Evolutionary conservation across 108 stramenopile genomes (phyloP).

Genomic region (Skeletonema costatum): DNA sequence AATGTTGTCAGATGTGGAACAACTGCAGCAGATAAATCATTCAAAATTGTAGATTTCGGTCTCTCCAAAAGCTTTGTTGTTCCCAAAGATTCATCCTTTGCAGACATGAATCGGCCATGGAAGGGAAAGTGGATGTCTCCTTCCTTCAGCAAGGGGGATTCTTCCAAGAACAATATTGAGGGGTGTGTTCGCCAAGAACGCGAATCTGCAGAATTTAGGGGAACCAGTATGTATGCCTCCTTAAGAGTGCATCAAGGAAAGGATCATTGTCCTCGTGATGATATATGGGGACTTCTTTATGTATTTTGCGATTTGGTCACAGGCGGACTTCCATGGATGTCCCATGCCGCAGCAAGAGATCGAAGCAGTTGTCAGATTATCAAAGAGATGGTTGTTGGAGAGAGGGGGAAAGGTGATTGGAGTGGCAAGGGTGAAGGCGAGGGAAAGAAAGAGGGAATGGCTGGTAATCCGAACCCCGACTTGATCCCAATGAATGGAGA

Average conservation of each 20-base stretch:
- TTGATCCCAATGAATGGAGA: conserved; percentile 37
- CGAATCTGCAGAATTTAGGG: conserved; percentile 77
- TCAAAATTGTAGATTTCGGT: conserved; percentile 85
- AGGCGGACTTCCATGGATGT: conserved; percentile 90
- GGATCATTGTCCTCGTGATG: conserved; percentile 82
- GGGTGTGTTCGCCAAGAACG: conserved; percentile 72
- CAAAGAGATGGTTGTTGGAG: conserved; percentile 78
- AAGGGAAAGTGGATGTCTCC: conserved; percentile 62
- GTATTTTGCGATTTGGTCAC: conserved; percentile 89
- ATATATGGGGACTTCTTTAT: conserved; percentile 86
- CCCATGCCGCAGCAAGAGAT: conserved; percentile 74
- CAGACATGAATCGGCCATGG: conserved; percentile 66
- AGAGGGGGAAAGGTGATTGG: conserved; percentile 38
- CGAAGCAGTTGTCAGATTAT: conserved; percentile 67
- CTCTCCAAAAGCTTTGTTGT: conserved; percentile 84
- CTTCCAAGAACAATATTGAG: conserved; percentile 1
- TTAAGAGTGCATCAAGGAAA: conserved; percentile 79
- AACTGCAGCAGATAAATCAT: conserved; percentile 29
- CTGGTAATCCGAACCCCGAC: conserved; percentile 23
- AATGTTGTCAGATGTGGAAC: conserved; percentile 70
- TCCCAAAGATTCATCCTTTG: conserved; percentile 60
- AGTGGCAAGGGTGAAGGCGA: conserved; percentile 15
- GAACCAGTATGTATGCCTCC: conserved; percentile 86
- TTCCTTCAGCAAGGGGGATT: conserved; percentile 5
- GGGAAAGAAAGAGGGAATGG: conserved; percentile 19